These are phyloP conservation scores for Elaeis guineensis DNA, from an alignment of 176 grass and related monocot genomes.

Conservation along the genomic window DNA sequence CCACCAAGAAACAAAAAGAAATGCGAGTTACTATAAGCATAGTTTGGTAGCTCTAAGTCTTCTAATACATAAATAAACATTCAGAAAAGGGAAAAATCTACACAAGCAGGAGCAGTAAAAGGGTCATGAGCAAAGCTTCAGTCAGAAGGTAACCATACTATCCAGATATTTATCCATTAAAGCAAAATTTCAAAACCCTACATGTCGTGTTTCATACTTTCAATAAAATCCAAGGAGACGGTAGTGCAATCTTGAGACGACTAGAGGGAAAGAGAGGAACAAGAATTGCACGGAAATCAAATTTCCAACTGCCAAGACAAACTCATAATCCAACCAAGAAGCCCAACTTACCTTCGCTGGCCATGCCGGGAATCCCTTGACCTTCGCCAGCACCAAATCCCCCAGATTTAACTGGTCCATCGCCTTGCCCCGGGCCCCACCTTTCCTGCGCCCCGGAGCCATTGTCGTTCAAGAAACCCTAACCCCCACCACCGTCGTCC, in stretches of 20 bases:
- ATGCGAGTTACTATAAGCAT: no score
- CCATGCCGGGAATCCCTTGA: slow-evolving; percentile 93
- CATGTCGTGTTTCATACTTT: no score
- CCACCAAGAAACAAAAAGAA: no score
- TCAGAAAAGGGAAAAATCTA: no score
- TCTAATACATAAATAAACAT: no score
- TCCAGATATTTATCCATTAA: no score
- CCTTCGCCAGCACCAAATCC: slow-evolving; percentile 91
- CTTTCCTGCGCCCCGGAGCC: slow-evolving; percentile 57
- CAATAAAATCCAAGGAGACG: no score
- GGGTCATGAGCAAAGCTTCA: no score
- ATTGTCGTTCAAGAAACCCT: slow-evolving; percentile 42
- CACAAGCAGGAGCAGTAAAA: no score
- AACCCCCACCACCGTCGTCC: slow-evolving; percentile 32
- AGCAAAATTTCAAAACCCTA: no score
- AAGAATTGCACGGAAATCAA: background rate
- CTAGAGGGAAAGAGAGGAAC: background rate
- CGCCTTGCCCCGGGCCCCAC: slow-evolving; percentile 52
- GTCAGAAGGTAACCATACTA: no score
- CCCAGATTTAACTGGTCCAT: slow-evolving; percentile 57
- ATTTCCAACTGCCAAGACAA: background rate
- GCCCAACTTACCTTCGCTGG: slow-evolving; percentile 63
- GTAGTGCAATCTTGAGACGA: background rate
- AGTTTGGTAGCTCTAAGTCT: no score
- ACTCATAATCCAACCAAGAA: background rate